Percentiles rank a stretch among this genome's conserved stretches.
Evolutionary conservation across 2,329 filamentous ascomycete genomes (phyloP).

Genomic region (Onygenales sp.): DNA sequence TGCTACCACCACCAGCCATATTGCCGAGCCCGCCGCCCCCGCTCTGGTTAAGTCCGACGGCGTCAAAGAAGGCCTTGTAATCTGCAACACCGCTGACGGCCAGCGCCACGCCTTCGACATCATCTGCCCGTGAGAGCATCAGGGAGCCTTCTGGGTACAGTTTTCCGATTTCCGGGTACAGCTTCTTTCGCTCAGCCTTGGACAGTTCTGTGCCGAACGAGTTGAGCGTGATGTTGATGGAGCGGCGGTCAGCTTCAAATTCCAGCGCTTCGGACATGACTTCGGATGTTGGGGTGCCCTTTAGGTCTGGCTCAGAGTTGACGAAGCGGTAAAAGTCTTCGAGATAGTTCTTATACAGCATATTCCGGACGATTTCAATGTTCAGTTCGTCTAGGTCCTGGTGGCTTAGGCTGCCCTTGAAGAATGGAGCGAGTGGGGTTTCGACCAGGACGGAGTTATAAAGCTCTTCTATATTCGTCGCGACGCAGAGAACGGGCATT

Average conservation of each 20-base stretch:
- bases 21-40: slow-evolving; percentile 69
- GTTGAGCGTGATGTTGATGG: slow-evolving; percentile 98
- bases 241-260: slow-evolving; percentile 91
- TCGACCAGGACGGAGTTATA: slow-evolving; percentile 98
- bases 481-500: slow-evolving; percentile 94
- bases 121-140: slow-evolving; percentile 91
- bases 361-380: slow-evolving; percentile 98
- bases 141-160: slow-evolving; percentile 89
- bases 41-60: slow-evolving; percentile 68
- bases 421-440: slow-evolving; percentile 90
- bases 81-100: slow-evolving; percentile 88
- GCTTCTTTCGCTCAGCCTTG: slow-evolving; percentile 88
- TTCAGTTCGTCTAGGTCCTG: slow-evolving; percentile 97
- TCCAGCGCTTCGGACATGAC: slow-evolving; percentile 94
- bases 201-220: slow-evolving; percentile 93
- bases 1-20: slow-evolving; percentile 69
- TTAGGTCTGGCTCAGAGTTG: slow-evolving; percentile 77
- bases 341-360: slow-evolving; percentile 97
- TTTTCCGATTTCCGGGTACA: slow-evolving; percentile 86
- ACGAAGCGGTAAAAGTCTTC: slow-evolving; percentile 96
- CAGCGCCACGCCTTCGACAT: slow-evolving; percentile 84
- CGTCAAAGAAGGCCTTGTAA: slow-evolving; percentile 94
- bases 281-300: slow-evolving; percentile 79
- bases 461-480: slow-evolving; percentile 95
- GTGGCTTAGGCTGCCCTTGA: slow-evolving; percentile 92